Base-by-base conservation (phyloP, 169 alveolate genomes). In the Miamiensis avidus region DNA sequence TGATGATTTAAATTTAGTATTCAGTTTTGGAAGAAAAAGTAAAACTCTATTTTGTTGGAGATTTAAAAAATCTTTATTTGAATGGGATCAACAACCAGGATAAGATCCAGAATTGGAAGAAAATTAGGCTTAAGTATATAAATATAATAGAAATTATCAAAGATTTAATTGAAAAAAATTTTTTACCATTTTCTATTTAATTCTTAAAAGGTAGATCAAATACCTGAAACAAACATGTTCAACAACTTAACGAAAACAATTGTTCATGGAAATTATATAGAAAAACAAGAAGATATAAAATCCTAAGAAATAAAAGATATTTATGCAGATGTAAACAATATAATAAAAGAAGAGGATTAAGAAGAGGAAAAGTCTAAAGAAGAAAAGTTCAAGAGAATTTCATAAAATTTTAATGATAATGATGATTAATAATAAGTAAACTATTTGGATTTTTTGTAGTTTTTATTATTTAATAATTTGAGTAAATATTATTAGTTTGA, bases 1-100 rank as follows among this genome's bases (percentile, higher is more conserved):
- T 79, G 84, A 79, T 79, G 84, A 79, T n/a, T 49, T 79, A n/a
- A 79, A 79, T 29, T 29, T 79, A 0, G 84, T 79, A 25, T 79
- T 79, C 28, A 74, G 76, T 28, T 79, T 64, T 79, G 74, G 77
- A 0, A 16, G 64, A 49, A 65, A 31, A n/a, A 79, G 76, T 64
- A 79, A 64, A 65, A 49, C 76, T 29, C 32, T 79, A 20, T 79
- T 34, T 65, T 79, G 84, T 30, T 79, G 84, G 84, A 79, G 64
- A 65, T 79, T 79, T 31, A 26, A 49, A 29, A 74, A 64, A 0
- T 65, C 34, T 6, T 34, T 65, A 16, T n/a, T 49, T 16, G 74
- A 49, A 79, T 49, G 65, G 29, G 84, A 79, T 49, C 76, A 77
- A 77, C 31, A 79, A n/a, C n/a, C n/a, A 1, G 84, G 64, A 28